These are phyloP conservation scores for Papilionanthe hybrid DNA, from an alignment of 116 monocot genomes.

Conservation along the genomic window DNA sequence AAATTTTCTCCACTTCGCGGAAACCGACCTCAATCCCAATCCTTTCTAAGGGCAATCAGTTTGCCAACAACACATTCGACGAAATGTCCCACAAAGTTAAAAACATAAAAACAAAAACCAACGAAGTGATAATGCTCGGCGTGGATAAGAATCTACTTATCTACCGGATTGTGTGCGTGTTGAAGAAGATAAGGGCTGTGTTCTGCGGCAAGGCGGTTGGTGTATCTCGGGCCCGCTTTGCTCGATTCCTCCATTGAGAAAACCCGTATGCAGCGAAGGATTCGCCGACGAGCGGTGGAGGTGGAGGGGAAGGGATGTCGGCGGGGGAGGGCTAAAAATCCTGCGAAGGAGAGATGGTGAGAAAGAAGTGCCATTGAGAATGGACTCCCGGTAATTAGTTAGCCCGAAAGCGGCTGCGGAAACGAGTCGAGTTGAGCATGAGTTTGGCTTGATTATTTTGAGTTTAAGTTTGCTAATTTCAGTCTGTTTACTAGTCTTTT, in stretches of 20 bases:
- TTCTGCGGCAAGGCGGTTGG: conserved; percentile 80
- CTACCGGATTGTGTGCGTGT: conserved; percentile 93
- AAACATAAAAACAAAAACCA: neutral
- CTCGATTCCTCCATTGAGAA: conserved; percentile 45
- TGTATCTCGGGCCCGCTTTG: conserved; percentile 24
- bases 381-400: neutral
- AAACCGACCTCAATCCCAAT: neutral
- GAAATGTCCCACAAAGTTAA: neutral
- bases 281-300: conserved; percentile 3
- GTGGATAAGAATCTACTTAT: neutral
- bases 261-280: conserved; percentile 15
- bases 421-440: too few relatives aligned
- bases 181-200: conserved; percentile 97
- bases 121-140: neutral
- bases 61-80: conserved; percentile 5
- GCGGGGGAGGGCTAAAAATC: neutral
- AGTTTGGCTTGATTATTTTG: too few relatives aligned
- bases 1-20: too few relatives aligned
- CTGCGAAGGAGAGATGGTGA: conserved; percentile 1
- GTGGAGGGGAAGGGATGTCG: neutral
- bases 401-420: neutral
- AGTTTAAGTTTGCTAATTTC: too few relatives aligned
- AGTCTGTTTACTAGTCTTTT: too few relatives aligned
- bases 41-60: neutral
- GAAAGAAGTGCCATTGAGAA: neutral